Evolutionary conservation across 768 basidiomycete genomes (phyloP), one percentile per base, ranked within the genome.

Genomic region (Dendrothele bispora): DNA sequence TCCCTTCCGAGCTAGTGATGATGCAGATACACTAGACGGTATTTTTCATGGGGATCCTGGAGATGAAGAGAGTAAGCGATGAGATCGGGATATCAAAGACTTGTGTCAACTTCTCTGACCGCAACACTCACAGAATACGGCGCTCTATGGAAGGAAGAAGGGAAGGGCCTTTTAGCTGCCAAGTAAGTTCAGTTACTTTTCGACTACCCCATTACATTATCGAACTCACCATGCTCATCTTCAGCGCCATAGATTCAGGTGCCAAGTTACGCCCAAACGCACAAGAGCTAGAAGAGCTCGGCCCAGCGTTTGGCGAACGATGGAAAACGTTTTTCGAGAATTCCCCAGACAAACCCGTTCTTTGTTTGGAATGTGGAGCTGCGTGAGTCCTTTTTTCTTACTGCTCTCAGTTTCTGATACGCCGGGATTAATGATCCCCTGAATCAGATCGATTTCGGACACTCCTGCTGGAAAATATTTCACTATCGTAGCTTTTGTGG

Each of bases 151-250:
- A 32, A 54, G 7, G 53, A 56, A 25, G 57, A 58, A 0, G 80
- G 78, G 0, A 68, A 58, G 26, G 80, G 82, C 2, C 56, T 77
- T 34, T 66, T 85, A 54, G 70, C 80, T 1, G 71, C 77, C 52
- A 85, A 79, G 85, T 83, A 25, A 3, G 71, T 48, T n/a, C n/a
- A n/a, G n/a, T n/a, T n/a, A n/a, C n/a, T n/a, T n/a, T n/a, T n/a
- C n/a, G n/a, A n/a, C n/a, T n/a, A n/a, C n/a, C n/a, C n/a, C n/a
- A n/a, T n/a, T n/a, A n/a, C n/a, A n/a, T n/a, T n/a, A n/a, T n/a
- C n/a, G n/a, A n/a, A n/a, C n/a, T n/a, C n/a, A n/a, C n/a, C n/a
- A n/a, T n/a, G n/a, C n/a, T n/a, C n/a, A n/a, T n/a, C n/a, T n/a
- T n/a, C n/a, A 72, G 71, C 43, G 66, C 58, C 2, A 49, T 65